Evolutionary conservation across 2,329 filamentous ascomycete species (phyloP), one percentile per base, ranked within the genome.

Genomic region (Exophiala sp.): DNA sequence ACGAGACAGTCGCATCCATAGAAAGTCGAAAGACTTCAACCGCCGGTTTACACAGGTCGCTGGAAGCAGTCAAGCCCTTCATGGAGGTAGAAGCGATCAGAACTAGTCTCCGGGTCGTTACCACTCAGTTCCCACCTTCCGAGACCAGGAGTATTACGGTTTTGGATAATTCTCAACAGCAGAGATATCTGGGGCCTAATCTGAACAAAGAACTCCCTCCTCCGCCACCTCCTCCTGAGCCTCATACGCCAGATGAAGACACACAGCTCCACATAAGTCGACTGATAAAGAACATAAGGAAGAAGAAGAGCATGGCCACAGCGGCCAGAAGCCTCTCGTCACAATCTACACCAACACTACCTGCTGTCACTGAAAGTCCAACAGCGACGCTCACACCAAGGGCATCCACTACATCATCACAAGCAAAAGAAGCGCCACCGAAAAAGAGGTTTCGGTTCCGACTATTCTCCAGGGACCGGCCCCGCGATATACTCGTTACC

Each of bases 201-300:
- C 38, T 62, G 51, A 60, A 62, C 41, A 62, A 62, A 41, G 48
- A 52, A 24, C 52, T 62, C 12, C 59, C 59, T 33, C 54, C 57
- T 12, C 52, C 24, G 5, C 24, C 56, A 38, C 59, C 57, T 20
- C 50, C 50, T 14, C 41, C 44, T 14, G 47, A 54, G 33, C 32
- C 18, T 11, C 24, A 24, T 11, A 4, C 18, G 7, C 29, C 32
- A 10, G 56, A 59, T 12, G 56, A 57, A 11, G 51, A 51, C 32
- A 57, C 55, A 42, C 55, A 59, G 38, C 59, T 44, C 7, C 55
- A 58, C 36, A 55, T 61, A 35, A 50, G 47, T 45, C 43, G 59
- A 45, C 32, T 62, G 33, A 58, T 59, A 47, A 62, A 59, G 46
- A 58, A 49, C 9, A 53, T 62, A 33, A 46, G 46, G 46, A 57